Conservation (phyloP, 495 filamentous ascomycete species). For the Trichoderma virens region DNA sequence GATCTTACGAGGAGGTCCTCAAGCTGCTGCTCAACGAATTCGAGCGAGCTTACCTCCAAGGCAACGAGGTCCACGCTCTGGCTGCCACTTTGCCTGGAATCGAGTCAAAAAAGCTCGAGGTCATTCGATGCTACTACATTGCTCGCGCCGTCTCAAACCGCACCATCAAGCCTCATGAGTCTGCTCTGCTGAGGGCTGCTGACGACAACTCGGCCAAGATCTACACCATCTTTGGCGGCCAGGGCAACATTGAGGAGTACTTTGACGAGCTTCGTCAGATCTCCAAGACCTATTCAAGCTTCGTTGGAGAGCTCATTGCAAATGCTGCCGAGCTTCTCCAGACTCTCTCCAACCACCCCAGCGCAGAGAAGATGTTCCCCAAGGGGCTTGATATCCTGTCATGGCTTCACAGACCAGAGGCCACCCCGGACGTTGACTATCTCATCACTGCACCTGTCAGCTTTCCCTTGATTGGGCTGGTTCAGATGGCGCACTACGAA, state of each 20-base stretch:
- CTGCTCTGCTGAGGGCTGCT: slow-evolving; percentile 83
- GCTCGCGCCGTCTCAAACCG: slow-evolving; percentile 76
- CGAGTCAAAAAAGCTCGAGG: slow-evolving; percentile 76
- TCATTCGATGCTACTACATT: slow-evolving; percentile 82
- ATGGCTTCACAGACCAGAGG: slow-evolving; percentile 81
- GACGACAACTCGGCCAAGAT: slow-evolving; percentile 68
- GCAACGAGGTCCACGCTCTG: slow-evolving; percentile 92
- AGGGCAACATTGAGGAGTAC: slow-evolving; percentile 98
- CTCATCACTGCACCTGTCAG: slow-evolving; percentile 95
- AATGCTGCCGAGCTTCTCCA: slow-evolving; percentile 76
- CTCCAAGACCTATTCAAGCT: slow-evolving; percentile 81
- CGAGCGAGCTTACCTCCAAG: slow-evolving; percentile 85
- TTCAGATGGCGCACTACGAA: slow-evolving; percentile 88
- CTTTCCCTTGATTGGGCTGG: slow-evolving; percentile 90
- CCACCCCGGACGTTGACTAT: slow-evolving; percentile 91
- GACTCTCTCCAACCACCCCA: slow-evolving; percentile 72
- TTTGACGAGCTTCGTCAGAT: slow-evolving; percentile 93
- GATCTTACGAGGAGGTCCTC: slow-evolving; percentile 77
- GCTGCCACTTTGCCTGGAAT: slow-evolving; percentile 81
- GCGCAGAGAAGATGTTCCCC: slow-evolving; percentile 87
- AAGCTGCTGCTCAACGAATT: slow-evolving; percentile 89
- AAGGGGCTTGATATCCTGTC: slow-evolving; percentile 90
- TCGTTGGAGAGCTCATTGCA: slow-evolving; percentile 75
- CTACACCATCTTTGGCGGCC: slow-evolving; percentile 94
- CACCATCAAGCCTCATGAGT: slow-evolving; percentile 80